Conservation (phyloP, 768 basidiomycete species). For the Lyophyllum decastes region DNA sequence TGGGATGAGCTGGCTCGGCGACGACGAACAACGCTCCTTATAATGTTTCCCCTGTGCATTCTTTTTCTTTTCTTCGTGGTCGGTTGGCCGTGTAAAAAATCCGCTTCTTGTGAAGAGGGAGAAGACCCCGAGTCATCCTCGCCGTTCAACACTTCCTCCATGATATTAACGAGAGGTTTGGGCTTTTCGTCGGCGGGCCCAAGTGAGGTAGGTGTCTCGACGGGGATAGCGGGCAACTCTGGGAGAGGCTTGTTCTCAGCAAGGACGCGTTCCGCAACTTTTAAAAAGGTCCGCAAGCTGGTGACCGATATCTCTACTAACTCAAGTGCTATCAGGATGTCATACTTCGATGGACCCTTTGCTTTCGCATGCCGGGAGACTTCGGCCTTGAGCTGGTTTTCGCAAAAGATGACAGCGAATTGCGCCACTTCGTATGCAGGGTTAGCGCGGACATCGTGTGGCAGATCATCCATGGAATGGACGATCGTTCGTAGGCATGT, state of each 20-base stretch:
- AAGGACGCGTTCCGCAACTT: conserved; percentile 27
- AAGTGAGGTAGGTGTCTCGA: neutral
- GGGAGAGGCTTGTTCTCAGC: conserved; percentile 21
- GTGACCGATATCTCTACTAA: conserved; percentile 31
- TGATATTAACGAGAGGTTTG: conserved; percentile 11
- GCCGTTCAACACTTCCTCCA: conserved; percentile 13
- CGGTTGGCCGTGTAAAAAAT: neutral
- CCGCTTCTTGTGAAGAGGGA: neutral
- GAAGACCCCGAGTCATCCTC: neutral
- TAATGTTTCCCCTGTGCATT: conserved; percentile 10
- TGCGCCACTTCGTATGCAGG: conserved; percentile 17
- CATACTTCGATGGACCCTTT: neutral
- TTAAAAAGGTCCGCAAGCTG: conserved; percentile 31
- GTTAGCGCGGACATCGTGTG: conserved; percentile 8
- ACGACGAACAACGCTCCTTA: conserved; percentile 18
- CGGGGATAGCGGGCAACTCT: conserved; percentile 17
- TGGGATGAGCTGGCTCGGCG: conserved; percentile 7
- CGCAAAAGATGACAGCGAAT: conserved; percentile 13
- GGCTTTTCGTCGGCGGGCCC: neutral
- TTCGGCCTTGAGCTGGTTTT: conserved; percentile 12
- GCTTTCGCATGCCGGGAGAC: neutral
- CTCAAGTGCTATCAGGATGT: conserved; percentile 10
- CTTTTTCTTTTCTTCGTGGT: conserved; percentile 8
- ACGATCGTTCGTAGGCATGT: conserved; percentile 16
- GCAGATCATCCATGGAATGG: conserved; percentile 16